Base-by-base conservation (phyloP, 805 yeast genomes). In the Sugiyamaella smithiae region DNA sequence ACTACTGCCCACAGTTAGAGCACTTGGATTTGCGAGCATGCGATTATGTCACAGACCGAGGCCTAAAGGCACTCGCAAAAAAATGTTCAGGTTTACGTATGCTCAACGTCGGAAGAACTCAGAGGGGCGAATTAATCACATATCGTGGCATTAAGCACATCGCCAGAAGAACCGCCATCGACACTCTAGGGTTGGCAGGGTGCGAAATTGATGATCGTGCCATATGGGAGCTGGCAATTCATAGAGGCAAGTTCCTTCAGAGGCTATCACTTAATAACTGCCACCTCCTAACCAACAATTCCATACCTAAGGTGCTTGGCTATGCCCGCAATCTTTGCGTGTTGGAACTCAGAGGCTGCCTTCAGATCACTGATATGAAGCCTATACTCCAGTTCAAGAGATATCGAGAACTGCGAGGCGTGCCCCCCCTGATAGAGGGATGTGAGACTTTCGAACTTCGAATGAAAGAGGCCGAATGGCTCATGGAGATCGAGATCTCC, bases 111-210 rank as follows among this genome's bases (percentile, higher is more conserved):
- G 97, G 97, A 8, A 77, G 97, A 51, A 89, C 86, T 49, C 68
- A 75, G 26, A 75, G 77, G 45, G 87, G 90, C 29, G 76, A 79
- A 36, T 66, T 76, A 25, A 78, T 90, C 42, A 82, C 95, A 1
- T 91, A 87, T 69, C 71, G 77, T 31, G 80, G 93, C 5, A 64
- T 89, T 22, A 68, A 77, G 11, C 74, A 76, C 11, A 67, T 89
- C 23, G 76, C 81, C 7, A 70, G 71, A 29, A 77, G 77, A 57
- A 82, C 88, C 47, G 63, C 68, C 17, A 72, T 84, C 40, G 71
- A 74, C 40, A 88, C 97, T 0, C 69, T 90, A 38, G 97, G 97
- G 0, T 69, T 88, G 17, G 96, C 97, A 0, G 98, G 98, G 5
- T 88, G 96, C 64, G 72, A 77, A 38, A 76, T 90, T 16, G 79